Evolutionary conservation across 75 land plant genomes (phyloP), one percentile per base, ranked within the genome.

Genomic region (Azolla pinnata): DNA sequence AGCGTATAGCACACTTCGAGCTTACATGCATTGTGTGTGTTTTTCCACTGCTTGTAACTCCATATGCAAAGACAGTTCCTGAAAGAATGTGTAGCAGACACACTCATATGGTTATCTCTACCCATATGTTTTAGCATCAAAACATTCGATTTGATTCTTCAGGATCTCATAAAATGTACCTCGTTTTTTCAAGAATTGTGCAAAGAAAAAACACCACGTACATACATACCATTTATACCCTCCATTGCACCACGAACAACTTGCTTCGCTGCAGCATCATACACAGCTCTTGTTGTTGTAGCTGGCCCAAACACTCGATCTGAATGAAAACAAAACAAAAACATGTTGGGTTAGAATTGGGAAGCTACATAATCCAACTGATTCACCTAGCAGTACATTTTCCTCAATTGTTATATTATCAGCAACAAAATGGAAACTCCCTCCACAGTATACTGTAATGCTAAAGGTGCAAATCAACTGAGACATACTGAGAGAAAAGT

Each of bases 241-340:
- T 88, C 93, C 93, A 88, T 88, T 24, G 93, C 85, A 66, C 81
- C 77, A 54, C 83, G 83, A 0, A 88, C 81, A 27, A 88, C 89
- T 61, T 82, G 82, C 35, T 58, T 62, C 44, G 89, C 93, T 58
- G 87, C 93, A 16, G 79, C 84, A 61, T 85, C 85, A 82, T 88
- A 88, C 0, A 88, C 88, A 10, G 63, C 77, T 55, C 66, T 73
- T 27, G 93, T 63, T 25, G 54, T 59, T 7, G 88, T 53, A 35
- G 66, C 51, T 3, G 85, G 79, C 24, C 83, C 93, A 75, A 88
- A 88, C 23, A 88, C 93, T 75, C 48, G 79, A 70, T 88, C 93
- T 88, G 71, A n/a, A 78, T 53, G 55, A 17, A 26, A 18, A 14
- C 29, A 52, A 52, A 52, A 16, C 20, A 12, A 47, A 14, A 3